Percentiles rank a stretch among this genome's conserved stretches.
These are phyloP conservation scores for Aspergillus luchuensis DNA, from an alignment of 2,329 filamentous ascomycete genomes.

Conservation along the genomic window DNA sequence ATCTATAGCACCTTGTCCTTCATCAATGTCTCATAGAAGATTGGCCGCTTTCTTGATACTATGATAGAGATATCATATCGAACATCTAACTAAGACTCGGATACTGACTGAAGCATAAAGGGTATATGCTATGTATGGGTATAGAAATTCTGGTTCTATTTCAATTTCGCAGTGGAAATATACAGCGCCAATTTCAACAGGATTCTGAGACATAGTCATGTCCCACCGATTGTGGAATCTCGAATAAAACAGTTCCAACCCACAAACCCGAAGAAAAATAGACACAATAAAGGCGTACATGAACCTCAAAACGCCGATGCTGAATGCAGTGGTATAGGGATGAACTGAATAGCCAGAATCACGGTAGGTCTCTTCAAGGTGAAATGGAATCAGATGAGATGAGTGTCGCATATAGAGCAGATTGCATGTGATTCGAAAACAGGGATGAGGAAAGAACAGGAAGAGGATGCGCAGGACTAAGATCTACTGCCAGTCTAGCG, in stretches of 20 bases:
- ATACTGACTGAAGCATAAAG: too few species aligned
- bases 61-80: too few species aligned
- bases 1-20: too few species aligned
- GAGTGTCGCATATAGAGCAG: neutral
- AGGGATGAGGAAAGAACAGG: neutral
- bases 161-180: too few species aligned
- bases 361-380: too few species aligned
- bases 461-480: neutral
- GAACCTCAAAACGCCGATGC: neutral
- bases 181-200: too few species aligned
- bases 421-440: neutral
- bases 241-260: conserved; percentile 4
- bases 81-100: too few species aligned
- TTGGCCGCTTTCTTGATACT: too few species aligned
- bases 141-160: too few species aligned
- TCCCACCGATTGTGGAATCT: conserved; percentile 1
- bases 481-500: neutral
- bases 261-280: neutral
- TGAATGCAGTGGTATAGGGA: neutral
- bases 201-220: neutral
- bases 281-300: neutral
- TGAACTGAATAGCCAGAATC: neutral
- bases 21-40: too few species aligned
- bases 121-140: too few species aligned
- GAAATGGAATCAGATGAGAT: neutral